Evolutionary conservation across 2,329 filamentous ascomycete genomes (phyloP).

Genomic region (Penicillium hesseltinei): DNA sequence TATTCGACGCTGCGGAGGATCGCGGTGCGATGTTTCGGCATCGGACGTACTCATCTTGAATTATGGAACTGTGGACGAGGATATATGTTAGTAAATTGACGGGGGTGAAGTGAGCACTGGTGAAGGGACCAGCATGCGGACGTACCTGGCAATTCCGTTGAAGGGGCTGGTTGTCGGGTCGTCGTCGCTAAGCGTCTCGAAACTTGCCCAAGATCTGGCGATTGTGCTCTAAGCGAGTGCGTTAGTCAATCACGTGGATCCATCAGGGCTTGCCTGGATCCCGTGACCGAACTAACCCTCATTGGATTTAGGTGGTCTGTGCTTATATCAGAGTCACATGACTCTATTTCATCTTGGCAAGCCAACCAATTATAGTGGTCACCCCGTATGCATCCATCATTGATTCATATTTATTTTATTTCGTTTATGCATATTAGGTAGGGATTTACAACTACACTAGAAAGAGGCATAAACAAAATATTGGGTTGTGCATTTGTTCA

Average conservation of each 20-base stretch:
- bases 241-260: constrained; percentile 22
- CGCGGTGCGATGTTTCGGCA: constrained; percentile 27
- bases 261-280: constrained; percentile 35
- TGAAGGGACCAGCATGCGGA: constrained; percentile 18
- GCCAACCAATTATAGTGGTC: neutral
- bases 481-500: neutral
- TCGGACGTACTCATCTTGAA: constrained; percentile 59
- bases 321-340: neutral
- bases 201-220: constrained; percentile 37
- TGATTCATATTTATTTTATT: neutral
- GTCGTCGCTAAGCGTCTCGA: constrained; percentile 46
- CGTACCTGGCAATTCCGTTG: constrained; percentile 47
- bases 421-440: neutral
- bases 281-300: constrained; percentile 20
- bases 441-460: neutral
- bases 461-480: neutral
- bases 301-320: neutral
- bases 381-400: no score
- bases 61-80: constrained; percentile 45
- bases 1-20: constrained; percentile 24
- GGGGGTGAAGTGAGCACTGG: constrained; percentile 1
- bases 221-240: constrained; percentile 44
- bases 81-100: constrained; percentile 26
- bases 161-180: constrained; percentile 48
- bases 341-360: fast-evolving